These are phyloP conservation scores for Actinomortierella ambigua DNA, from an alignment of 371 early-diverging fungal species.

Conservation along the genomic window DNA sequence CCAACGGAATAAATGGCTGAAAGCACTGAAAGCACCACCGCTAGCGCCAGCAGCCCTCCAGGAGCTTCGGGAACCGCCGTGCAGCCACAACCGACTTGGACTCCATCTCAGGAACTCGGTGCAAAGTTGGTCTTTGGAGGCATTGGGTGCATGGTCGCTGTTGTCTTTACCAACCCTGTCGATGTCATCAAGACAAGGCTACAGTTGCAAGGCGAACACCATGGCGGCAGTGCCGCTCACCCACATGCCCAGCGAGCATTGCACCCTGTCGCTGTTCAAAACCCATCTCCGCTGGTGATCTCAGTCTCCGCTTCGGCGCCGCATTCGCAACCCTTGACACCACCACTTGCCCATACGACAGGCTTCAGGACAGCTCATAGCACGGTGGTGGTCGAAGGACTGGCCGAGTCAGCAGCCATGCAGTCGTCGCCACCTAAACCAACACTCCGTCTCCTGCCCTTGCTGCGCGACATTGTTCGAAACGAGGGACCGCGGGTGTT, in stretches of 20 bases:
- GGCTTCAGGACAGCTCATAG: not conserved
- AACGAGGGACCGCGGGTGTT: slow-evolving; percentile 41
- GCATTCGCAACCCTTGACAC: slow-evolving; percentile 6
- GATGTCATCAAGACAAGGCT: slow-evolving; percentile 57
- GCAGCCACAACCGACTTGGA: too few species aligned
- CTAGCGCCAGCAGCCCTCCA: too few species aligned
- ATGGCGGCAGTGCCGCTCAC: too few species aligned
- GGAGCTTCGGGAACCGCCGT: too few species aligned
- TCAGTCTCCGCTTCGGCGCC: slow-evolving; percentile 10
- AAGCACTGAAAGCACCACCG: too few species aligned
- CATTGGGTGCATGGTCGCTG: slow-evolving; percentile 48
- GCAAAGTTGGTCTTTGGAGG: slow-evolving; percentile 50
- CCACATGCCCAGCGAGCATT: not conserved
- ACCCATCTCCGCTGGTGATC: slow-evolving; percentile 1
- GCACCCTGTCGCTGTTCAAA: not conserved
- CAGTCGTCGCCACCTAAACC: slow-evolving; percentile 3
- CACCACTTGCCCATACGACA: not conserved
- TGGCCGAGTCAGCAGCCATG: not conserved
- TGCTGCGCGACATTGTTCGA: slow-evolving; percentile 20
- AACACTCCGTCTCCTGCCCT: slow-evolving; percentile 19
- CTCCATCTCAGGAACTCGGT: slow-evolving; percentile 29
- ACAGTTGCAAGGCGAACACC: slow-evolving; percentile 56
- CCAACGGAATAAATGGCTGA: too few species aligned
- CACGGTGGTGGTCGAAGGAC: not conserved
- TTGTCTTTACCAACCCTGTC: slow-evolving; percentile 53